A percentile compares a stretch with the other conserved stretches of the same genome.
These are phyloP conservation scores for Magnusiomyces paraingens DNA, from an alignment of 1,139 yeast genomes.

Conservation along the genomic window DNA sequence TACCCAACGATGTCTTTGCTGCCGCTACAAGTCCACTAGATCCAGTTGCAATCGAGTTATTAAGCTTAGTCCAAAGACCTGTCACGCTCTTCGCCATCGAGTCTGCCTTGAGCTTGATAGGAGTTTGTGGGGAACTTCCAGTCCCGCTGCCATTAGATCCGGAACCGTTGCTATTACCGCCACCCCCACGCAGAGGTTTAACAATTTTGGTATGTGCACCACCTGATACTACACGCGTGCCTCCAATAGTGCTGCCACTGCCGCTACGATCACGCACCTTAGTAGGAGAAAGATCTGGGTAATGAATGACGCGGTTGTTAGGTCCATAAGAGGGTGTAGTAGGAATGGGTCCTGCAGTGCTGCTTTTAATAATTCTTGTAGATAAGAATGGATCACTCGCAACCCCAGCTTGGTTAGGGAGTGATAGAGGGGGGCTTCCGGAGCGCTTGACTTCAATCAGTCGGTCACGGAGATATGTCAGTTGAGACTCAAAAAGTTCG, in stretches of 20 bases:
- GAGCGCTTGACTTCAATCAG: slow-evolving; percentile 29
- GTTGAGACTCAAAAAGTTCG: slow-evolving; percentile 46
- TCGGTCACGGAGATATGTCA: slow-evolving; percentile 41
- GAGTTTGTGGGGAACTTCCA: neutral
- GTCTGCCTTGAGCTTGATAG: neutral
- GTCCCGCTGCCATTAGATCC: neutral
- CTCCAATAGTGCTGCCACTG: neutral
- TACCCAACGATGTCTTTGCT: neutral
- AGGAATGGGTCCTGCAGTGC: slow-evolving; percentile 6
- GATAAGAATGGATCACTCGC: neutral
- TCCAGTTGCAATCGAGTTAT: slow-evolving; percentile 9
- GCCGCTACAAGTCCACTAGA: too few relatives aligned
- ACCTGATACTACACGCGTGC: neutral
- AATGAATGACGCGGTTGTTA: slow-evolving; percentile 9
- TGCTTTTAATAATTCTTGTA: neutral
- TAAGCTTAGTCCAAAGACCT: slow-evolving; percentile 17
- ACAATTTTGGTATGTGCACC: slow-evolving; percentile 39
- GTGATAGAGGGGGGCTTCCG: too few relatives aligned
- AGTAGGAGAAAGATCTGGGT: slow-evolving; percentile 14
- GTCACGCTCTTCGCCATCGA: neutral
- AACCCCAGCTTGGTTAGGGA: neutral
- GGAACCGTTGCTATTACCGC: slow-evolving; percentile 5
- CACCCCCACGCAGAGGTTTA: slow-evolving; percentile 61
- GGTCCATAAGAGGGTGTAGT: slow-evolving; percentile 13
- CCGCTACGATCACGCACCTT: neutral